Evolutionary conservation across 225 moss, liverwort and hornwort species (phyloP).

Genomic region (Marchantia polymorpha): DNA sequence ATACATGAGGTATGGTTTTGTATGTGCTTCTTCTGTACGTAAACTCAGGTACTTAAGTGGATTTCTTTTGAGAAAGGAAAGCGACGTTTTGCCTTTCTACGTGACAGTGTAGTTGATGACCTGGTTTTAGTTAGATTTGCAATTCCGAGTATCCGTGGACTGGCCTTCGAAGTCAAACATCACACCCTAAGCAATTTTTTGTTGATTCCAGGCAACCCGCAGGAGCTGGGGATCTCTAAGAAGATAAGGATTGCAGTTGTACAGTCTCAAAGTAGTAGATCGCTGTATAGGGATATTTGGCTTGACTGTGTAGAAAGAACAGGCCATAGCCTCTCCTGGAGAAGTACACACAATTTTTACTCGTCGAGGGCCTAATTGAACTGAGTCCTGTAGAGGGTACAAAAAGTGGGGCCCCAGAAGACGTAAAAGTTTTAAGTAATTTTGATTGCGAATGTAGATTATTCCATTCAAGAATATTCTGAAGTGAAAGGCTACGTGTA

Average conservation of each 20-base stretch:
- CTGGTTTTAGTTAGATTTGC: neutral
- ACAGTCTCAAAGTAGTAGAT: neutral
- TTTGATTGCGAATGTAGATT: neutral
- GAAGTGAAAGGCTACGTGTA: too few relatives aligned
- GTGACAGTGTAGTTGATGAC: neutral
- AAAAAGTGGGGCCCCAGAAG: neutral
- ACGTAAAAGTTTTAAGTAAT: neutral
- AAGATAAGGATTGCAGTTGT: conserved; percentile 24
- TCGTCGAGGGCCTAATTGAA: too few relatives aligned
- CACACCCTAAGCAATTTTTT: neutral
- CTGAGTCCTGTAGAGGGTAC: neutral
- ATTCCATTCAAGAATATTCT: too few relatives aligned
- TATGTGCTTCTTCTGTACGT: neutral
- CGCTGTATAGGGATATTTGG: neutral
- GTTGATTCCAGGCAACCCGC: conserved; percentile 19
- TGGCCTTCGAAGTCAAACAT: neutral
- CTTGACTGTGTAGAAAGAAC: neutral
- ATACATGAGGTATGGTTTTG: too few relatives aligned
- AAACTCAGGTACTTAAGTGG: neutral
- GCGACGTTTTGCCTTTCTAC: neutral
- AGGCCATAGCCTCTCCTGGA: too few relatives aligned
- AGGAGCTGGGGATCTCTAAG: conserved; percentile 43
- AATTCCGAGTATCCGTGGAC: neutral
- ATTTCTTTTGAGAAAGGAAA: neutral
- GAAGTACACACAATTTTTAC: too few relatives aligned